Evolutionary conservation across 1,284 basidiomycete genomes (phyloP), one percentile per base, ranked within the genome.

Genomic region (Fomitopsis schrenkii): DNA sequence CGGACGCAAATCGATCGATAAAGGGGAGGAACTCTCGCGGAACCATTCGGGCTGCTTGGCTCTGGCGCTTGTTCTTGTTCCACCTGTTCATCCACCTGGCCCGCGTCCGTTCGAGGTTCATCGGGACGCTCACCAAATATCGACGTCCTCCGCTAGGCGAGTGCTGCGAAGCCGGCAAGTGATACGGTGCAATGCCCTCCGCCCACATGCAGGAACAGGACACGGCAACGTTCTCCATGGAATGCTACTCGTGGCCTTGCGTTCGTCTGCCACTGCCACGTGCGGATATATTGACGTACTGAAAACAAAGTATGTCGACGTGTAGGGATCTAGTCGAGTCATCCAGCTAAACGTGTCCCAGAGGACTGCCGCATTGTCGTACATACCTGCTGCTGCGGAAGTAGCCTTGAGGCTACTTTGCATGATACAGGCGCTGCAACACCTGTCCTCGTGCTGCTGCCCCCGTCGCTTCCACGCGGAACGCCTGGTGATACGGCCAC

Each of bases 1-100:
- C 56, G 4, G 41, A n/a, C 56, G 44, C 44, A 42, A 42, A 35
- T 48, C 44, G 44, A 58, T 58, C 56, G 55, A 54, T 54, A 19
- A 26, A 12, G 26, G 4, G 4, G 30, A 41, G 12, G 19, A 53
- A 41, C 38, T 22, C 41, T 55, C 58, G 58, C 58, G 58, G 58
- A 50, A 48, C 36, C 52, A 59, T 55, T 38, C 30, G 58, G 42
- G 42, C 52, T 28, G 22, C 50, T 33, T 28, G 30, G 45, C 35
- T 7, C 45, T 22, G 28, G 57, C 56, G 44, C 33, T 26, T 36
- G 30, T 48, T 26, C 30, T 7, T 36, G 15, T 53, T 53, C 52
- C 36, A 15, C 33, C 30, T 36, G 12, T 9, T 30, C 7, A n/a
- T 38, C 30, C 50, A 22, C n/a, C 30, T 35, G 33, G 14, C 10